phyloP scores from a whole-genome alignment of 768 basidiomycete genomes.

The Cystofilobasidium capitatum region DNA sequence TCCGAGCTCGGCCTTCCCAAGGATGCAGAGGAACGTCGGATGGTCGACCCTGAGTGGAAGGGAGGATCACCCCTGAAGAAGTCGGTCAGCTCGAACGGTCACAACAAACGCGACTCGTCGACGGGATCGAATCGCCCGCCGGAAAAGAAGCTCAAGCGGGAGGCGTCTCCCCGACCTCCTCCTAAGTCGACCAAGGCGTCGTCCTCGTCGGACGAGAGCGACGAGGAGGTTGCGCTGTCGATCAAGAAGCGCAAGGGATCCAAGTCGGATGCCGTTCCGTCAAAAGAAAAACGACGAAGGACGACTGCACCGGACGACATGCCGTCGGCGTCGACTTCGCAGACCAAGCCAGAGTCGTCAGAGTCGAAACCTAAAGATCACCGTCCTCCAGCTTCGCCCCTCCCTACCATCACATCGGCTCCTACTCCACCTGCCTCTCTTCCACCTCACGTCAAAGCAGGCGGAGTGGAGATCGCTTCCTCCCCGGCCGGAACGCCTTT shows the following conservation, averaged over 20 bases:
- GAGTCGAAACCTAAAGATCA: not conserved
- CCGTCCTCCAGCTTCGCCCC: not conserved
- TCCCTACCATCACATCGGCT: not conserved
- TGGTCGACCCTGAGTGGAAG: slow-evolving; percentile 12
- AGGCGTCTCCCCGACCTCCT: not conserved
- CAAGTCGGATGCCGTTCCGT: not conserved
- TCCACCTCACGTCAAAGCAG: not conserved
- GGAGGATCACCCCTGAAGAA: not conserved
- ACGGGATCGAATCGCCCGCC: not conserved
- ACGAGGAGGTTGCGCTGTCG: not conserved
- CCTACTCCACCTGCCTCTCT: not conserved
- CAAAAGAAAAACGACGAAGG: not conserved
- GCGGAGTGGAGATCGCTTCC: not conserved
- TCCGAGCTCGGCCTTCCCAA: slow-evolving; percentile 12
- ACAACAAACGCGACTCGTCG: not conserved
- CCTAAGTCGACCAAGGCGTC: not conserved
- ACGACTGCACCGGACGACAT: not conserved
- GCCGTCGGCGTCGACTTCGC: not conserved
- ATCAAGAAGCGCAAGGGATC: not conserved
- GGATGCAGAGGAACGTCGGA: slow-evolving; percentile 18
- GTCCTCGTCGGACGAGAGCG: not conserved
- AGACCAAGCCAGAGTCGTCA: not conserved
- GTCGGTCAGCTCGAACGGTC: not conserved
- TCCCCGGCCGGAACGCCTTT: not conserved
- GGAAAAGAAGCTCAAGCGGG: not conserved